Conservation (phyloP, 1,139 yeast genomes). For the Taphrina pruni region DNA sequence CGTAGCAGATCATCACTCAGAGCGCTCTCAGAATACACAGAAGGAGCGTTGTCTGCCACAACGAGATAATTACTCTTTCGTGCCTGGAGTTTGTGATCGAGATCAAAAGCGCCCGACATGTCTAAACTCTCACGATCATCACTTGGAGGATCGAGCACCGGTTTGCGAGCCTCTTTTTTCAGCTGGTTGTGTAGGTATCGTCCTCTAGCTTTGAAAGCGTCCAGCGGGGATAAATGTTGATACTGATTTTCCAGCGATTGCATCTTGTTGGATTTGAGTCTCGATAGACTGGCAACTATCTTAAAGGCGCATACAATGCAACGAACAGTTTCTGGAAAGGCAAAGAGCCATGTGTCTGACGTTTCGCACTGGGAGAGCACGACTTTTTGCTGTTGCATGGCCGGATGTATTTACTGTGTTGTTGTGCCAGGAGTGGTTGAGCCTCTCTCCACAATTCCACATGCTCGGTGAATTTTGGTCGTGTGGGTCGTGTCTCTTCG, state of each 20-base stretch:
- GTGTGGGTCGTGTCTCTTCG: neutral
- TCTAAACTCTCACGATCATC: conserved; percentile 2
- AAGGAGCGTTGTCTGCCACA: conserved; percentile 14
- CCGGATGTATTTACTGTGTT: neutral
- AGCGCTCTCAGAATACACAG: conserved; percentile 11
- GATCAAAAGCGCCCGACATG: conserved; percentile 9
- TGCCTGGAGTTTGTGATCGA: conserved; percentile 15
- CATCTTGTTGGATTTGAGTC: neutral
- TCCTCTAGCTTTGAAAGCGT: conserved; percentile 29
- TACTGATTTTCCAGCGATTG: conserved; percentile 13
- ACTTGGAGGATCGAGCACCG: neutral
- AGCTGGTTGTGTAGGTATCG: conserved; percentile 16
- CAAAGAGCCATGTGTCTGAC: too few species aligned
- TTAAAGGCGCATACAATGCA: too few species aligned
- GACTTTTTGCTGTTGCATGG: too few species aligned
- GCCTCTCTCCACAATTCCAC: conserved; percentile 10
- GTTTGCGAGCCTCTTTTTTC: neutral
- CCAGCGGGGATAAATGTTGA: conserved; percentile 24
- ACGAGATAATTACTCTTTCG: conserved; percentile 14
- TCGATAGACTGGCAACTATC: too few species aligned
- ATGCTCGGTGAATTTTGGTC: neutral
- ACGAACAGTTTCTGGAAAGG: too few species aligned
- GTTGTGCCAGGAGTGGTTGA: conserved; percentile 13
- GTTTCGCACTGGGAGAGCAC: too few species aligned
- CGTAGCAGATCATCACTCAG: neutral